Evolutionary conservation across 179 eudicot genomes (phyloP).

Genomic region (Heliamphora pulchella): DNA sequence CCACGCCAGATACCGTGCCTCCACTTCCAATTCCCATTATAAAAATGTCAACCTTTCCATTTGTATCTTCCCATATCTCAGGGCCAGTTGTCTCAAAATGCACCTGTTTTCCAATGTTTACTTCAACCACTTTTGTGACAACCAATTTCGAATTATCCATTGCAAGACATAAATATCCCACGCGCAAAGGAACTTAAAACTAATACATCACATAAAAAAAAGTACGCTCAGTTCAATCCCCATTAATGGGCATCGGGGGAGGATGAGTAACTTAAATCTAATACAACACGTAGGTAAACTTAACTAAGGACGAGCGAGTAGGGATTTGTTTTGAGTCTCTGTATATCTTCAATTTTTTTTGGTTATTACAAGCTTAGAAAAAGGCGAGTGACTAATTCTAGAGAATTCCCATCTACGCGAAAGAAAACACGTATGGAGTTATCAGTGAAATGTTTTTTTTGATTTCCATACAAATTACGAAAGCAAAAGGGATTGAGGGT

Average conservation of each 20-base stretch:
- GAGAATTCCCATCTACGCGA: too few species aligned
- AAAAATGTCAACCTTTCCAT: slow-evolving; percentile 84
- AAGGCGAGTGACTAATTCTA: too few species aligned
- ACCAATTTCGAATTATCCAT: background rate
- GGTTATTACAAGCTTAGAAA: too few species aligned
- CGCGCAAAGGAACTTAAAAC: background rate
- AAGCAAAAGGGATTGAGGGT: background rate
- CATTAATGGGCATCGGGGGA: too few species aligned
- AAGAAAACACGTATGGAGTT: too few species aligned
- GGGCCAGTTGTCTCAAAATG: slow-evolving; percentile 98
- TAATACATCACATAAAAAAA: background rate
- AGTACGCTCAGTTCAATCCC: too few species aligned
- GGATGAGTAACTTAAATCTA: too few species aligned
- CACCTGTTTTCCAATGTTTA: slow-evolving; percentile 32
- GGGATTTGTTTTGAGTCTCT: too few species aligned
- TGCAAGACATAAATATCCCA: background rate
- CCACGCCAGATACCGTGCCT: slow-evolving; percentile 91
- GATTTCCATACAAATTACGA: background rate
- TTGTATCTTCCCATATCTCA: slow-evolving; percentile 92
- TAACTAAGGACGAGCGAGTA: too few species aligned
- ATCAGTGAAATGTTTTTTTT: background rate
- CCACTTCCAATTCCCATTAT: slow-evolving; percentile 99
- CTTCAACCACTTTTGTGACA: background rate
- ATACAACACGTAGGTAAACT: too few species aligned
- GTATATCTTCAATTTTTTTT: too few species aligned